Evolutionary conservation across 73 alveolate species (phyloP).

Genomic region (Tetrahymena malaccensis): DNA sequence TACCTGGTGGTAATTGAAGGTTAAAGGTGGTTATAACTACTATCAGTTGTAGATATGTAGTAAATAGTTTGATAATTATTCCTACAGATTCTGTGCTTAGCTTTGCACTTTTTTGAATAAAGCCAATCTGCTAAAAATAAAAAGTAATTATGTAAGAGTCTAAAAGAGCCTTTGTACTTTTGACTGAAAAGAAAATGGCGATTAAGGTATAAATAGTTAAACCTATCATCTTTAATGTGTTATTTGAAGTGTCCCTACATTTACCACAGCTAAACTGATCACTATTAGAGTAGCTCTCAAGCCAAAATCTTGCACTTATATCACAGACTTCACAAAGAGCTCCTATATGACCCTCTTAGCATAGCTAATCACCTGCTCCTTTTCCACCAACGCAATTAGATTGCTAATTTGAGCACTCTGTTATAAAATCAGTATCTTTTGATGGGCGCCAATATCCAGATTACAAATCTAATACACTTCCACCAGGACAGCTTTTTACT

Average conservation of each 20-base stretch:
- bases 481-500: neutral
- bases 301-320: neutral
- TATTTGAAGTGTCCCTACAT: slow-evolving; percentile 6
- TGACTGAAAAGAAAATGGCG: slow-evolving; percentile 11
- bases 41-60: slow-evolving; percentile 12
- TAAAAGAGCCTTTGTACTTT: slow-evolving; percentile 11
- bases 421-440: neutral
- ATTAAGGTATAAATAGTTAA: slow-evolving; percentile 1
- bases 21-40: slow-evolving; percentile 4
- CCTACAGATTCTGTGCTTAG: neutral
- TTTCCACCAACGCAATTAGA: slow-evolving; percentile 27
- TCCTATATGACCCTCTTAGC: slow-evolving; percentile 40
- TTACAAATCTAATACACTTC: neutral
- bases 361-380: slow-evolving; percentile 26
- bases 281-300: slow-evolving; percentile 6
- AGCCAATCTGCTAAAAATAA: neutral
- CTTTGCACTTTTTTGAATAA: neutral
- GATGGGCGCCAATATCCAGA: slow-evolving; percentile 43
- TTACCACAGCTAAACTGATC: slow-evolving; percentile 13
- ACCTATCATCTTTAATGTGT: neutral
- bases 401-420: neutral
- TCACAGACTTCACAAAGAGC: slow-evolving; percentile 42
- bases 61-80: slow-evolving; percentile 16
- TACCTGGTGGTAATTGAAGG: neutral
- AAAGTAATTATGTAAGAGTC: neutral